phyloP scores from a whole-genome alignment of 1,139 yeast species.

The Pichia sp. region DNA sequence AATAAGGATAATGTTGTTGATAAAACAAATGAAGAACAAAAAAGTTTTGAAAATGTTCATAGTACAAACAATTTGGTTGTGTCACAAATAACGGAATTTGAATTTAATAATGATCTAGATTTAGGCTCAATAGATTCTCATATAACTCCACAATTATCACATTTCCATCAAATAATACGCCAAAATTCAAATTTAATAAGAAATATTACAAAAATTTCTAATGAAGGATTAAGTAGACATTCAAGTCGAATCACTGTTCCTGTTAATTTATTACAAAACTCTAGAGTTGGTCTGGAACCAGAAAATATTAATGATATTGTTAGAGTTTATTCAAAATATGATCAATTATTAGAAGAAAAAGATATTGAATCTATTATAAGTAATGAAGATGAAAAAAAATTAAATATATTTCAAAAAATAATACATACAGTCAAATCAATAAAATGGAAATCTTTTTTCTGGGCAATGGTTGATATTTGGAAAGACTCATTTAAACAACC shows the following conservation, averaged over 20 bases:
- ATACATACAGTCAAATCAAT: background rate
- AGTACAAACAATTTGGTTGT: no score
- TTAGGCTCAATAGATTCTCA: constrained; percentile 6
- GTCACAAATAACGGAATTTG: background rate
- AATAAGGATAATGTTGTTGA: background rate
- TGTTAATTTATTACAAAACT: constrained; percentile 24
- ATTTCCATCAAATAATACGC: background rate
- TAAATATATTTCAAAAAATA: background rate
- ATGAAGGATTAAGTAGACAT: constrained; percentile 1
- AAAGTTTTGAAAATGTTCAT: no score
- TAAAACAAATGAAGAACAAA: no score
- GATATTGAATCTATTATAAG: constrained; percentile 11
- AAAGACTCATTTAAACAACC: constrained; percentile 14
- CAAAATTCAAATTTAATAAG: background rate
- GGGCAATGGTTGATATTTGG: constrained; percentile 45
- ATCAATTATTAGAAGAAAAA: constrained; percentile 7
- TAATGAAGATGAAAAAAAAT: constrained; percentile 2
- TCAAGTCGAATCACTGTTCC: constrained; percentile 13
- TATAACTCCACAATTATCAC: no score
- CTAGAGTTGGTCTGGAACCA: constrained; percentile 36
- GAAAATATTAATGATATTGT: constrained; percentile 55
- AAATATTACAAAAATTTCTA: background rate
- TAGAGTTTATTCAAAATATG: constrained; percentile 41
- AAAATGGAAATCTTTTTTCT: constrained; percentile 47
- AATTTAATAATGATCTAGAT: background rate